phyloP scores from a whole-genome alignment of 345 rosid species.

The Brassica napus region DNA sequence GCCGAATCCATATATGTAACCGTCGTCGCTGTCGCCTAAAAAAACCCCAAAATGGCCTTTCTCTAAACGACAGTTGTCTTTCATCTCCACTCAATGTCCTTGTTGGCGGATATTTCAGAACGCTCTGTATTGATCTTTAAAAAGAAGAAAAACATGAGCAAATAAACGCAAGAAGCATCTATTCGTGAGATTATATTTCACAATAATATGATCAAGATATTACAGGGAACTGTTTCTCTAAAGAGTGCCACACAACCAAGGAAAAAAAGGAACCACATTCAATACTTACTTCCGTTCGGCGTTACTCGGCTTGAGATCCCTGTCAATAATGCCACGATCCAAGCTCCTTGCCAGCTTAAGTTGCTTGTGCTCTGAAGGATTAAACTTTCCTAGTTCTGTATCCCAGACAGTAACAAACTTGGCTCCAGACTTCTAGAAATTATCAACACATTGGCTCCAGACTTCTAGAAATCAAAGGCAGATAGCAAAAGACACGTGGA shows the following conservation, averaged over 20 bases:
- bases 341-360: slow-evolving; percentile 94
- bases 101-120: slow-evolving; percentile 91
- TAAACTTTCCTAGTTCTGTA: slow-evolving; percentile 85
- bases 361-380: slow-evolving; percentile 98
- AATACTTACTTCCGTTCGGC: slow-evolving; percentile 77
- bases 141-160: slow-evolving; percentile 12
- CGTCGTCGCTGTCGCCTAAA: too few relatives aligned
- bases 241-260: not conserved
- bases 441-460: slow-evolving; percentile 82
- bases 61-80: slow-evolving; percentile 48
- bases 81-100: slow-evolving; percentile 91
- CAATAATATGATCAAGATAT: not conserved
- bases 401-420: slow-evolving; percentile 91
- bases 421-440: slow-evolving; percentile 78
- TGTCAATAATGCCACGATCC: slow-evolving; percentile 94
- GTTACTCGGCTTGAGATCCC: slow-evolving; percentile 90
- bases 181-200: not conserved
- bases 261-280: not conserved
- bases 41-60: too few relatives aligned
- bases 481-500: slow-evolving; percentile 7
- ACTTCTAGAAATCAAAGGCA: slow-evolving; percentile 54
- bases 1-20: too few relatives aligned
- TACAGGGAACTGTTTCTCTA: slow-evolving; percentile 3
- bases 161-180: too few relatives aligned
- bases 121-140: slow-evolving; percentile 76